Evolutionary conservation across 768 basidiomycete species (phyloP).

Genomic region (Tricholoma flavovirens): DNA sequence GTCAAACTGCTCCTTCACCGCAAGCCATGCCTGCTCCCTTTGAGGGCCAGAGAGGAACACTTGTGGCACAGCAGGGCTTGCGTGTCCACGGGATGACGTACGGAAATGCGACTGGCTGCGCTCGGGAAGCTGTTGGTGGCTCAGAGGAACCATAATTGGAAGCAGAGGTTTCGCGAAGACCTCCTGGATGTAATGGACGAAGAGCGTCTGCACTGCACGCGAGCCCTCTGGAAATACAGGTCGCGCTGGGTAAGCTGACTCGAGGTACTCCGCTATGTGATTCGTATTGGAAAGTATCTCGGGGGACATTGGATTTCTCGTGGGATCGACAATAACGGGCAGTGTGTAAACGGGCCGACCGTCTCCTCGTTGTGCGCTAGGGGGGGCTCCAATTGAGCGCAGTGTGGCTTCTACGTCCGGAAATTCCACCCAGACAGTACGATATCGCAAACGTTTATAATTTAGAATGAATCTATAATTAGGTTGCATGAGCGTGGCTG

Average conservation of each 20-base stretch:
- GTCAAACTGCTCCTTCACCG: slow-evolving; percentile 61
- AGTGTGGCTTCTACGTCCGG: slow-evolving; percentile 61
- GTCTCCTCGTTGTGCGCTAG: slow-evolving; percentile 46
- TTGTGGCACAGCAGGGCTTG: slow-evolving; percentile 8
- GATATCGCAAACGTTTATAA: slow-evolving; percentile 66
- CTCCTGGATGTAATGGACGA: slow-evolving; percentile 66
- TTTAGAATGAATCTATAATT: slow-evolving; percentile 62
- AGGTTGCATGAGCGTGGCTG: not conserved
- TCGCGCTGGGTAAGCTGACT: slow-evolving; percentile 59
- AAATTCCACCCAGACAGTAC: slow-evolving; percentile 66
- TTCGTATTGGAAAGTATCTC: slow-evolving; percentile 54
- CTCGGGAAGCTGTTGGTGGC: slow-evolving; percentile 54
- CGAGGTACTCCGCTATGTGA: slow-evolving; percentile 68
- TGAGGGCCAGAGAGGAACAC: slow-evolving; percentile 33
- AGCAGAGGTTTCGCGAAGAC: slow-evolving; percentile 60
- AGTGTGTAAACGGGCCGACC: slow-evolving; percentile 62
- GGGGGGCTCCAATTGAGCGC: slow-evolving; percentile 52
- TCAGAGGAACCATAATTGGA: slow-evolving; percentile 65
- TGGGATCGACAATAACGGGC: slow-evolving; percentile 63
- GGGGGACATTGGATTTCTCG: slow-evolving; percentile 37
- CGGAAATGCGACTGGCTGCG: slow-evolving; percentile 50
- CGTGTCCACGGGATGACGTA: slow-evolving; percentile 9
- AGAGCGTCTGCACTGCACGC: slow-evolving; percentile 60
- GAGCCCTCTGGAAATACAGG: slow-evolving; percentile 69
- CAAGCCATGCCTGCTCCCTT: slow-evolving; percentile 59